Conservation (phyloP, 345 rosid genomes). For the Eucalyptus sp. region DNA sequence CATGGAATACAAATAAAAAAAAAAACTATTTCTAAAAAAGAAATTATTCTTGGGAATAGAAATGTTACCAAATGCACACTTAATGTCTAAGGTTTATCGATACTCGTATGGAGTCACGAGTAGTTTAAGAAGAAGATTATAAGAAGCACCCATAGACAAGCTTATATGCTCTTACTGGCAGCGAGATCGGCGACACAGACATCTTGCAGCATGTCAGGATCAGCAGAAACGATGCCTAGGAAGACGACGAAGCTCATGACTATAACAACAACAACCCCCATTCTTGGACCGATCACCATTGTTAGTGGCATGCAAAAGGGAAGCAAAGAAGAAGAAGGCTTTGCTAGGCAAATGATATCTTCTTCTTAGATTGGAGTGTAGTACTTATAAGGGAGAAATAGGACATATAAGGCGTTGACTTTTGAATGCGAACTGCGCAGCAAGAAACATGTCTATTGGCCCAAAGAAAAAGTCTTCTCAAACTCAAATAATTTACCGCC, state of each 20-base stretch:
- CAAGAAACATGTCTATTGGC: too few relatives aligned
- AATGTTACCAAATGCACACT: too few relatives aligned
- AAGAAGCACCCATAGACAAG: not conserved
- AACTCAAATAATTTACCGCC: too few relatives aligned
- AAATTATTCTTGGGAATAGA: too few relatives aligned
- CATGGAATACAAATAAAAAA: too few relatives aligned
- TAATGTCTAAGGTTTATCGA: not conserved
- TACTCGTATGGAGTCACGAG: not conserved
- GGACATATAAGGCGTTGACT: not conserved
- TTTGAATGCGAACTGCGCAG: too few relatives aligned
- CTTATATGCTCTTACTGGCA: not conserved
- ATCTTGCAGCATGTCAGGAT: slow-evolving; percentile 68
- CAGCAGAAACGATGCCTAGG: slow-evolving; percentile 19
- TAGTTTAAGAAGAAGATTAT: not conserved
- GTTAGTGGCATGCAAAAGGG: not conserved
- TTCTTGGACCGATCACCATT: not conserved
- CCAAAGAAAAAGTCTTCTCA: not conserved
- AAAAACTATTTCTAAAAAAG: too few relatives aligned
- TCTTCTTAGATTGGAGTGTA: not conserved
- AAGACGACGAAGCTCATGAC: not conserved
- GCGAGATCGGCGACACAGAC: slow-evolving; percentile 59
- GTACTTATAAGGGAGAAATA: not conserved
- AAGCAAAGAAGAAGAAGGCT: not conserved
- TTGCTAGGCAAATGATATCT: not conserved
- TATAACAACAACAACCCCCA: not conserved